Evolutionary conservation across 2,329 filamentous ascomycete species (phyloP).

Genomic region (Hypoxylon sp.): DNA sequence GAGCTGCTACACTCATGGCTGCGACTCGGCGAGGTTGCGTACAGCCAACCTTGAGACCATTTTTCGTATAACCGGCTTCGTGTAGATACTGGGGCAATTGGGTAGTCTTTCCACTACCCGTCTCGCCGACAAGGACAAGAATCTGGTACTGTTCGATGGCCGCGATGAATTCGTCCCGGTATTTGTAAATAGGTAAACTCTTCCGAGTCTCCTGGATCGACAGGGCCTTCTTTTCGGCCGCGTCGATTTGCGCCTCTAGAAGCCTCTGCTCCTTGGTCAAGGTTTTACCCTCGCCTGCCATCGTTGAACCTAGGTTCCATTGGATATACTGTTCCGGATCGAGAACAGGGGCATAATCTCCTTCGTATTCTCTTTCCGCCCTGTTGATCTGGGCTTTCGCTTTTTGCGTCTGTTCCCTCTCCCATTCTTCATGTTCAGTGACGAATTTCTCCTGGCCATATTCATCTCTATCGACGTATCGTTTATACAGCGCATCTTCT

Average conservation of each 20-base stretch:
- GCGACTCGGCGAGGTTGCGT: conserved; percentile 96
- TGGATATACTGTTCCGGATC: conserved; percentile 90
- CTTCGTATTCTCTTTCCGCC: conserved; percentile 79
- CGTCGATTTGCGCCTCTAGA: conserved; percentile 84
- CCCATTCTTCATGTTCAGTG: conserved; percentile 97
- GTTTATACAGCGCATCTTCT: conserved; percentile 87
- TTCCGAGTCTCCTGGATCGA: conserved; percentile 93
- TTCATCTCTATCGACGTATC: conserved; percentile 89
- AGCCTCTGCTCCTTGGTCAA: conserved; percentile 83
- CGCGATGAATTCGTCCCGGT: conserved; percentile 85
- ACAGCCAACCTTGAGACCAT: conserved; percentile 86
- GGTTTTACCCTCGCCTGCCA: conserved; percentile 77
- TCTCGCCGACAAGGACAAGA: conserved; percentile 93
- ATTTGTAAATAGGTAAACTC: conserved; percentile 89
- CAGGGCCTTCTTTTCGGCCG: conserved; percentile 86
- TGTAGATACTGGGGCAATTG: conserved; percentile 94
- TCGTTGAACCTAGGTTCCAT: conserved; percentile 79
- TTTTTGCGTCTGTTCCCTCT: conserved; percentile 87
- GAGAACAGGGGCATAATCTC: conserved; percentile 92
- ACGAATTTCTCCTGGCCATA: conserved; percentile 89
- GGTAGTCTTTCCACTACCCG: conserved; percentile 94
- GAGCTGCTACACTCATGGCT: conserved; percentile 96
- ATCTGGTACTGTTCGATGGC: conserved; percentile 89
- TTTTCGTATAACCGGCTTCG: conserved; percentile 89
- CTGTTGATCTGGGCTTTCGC: conserved; percentile 87